Evolutionary conservation across 2,329 filamentous ascomycete species (phyloP).

Genomic region (Colletotrichum sp.): DNA sequence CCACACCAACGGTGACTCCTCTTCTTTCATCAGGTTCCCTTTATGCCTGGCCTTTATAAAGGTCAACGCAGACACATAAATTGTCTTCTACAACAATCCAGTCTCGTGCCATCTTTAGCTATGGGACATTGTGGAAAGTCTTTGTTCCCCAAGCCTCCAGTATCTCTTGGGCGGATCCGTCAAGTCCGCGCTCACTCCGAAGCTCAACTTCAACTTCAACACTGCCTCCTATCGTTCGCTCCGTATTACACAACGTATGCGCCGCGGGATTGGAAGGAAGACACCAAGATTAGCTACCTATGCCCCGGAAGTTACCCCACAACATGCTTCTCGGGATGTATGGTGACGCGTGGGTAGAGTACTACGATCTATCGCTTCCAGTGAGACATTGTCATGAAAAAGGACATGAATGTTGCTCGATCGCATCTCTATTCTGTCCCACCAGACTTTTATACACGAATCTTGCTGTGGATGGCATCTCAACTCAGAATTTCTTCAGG

Average conservation of each 20-base stretch:
- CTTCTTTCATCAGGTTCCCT: no score
- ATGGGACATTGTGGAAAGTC: no score
- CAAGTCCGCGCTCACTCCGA: no score
- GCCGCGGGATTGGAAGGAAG: fast-evolving
- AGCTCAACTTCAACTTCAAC: neutral
- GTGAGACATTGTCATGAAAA: neutral
- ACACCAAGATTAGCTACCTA: neutral
- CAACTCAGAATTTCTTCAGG: fast-evolving
- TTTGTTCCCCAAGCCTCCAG: fast-evolving
- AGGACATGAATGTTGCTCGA: no score
- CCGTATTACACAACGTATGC: fast-evolving
- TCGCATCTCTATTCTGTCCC: neutral
- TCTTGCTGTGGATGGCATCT: fast-evolving
- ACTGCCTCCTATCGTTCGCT: fast-evolving
- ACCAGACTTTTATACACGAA: fast-evolving
- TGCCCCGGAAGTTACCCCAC: no score
- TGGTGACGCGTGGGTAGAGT: neutral
- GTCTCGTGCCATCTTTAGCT: no score
- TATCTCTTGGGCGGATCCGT: no score
- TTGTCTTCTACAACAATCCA: no score
- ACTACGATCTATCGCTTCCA: neutral
- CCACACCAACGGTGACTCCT: no score
- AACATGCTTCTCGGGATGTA: neutral
- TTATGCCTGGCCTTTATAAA: no score
- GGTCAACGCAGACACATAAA: no score